Evolutionary conservation across 805 yeast genomes (phyloP).

Genomic region (Ogataea zsoltii): DNA sequence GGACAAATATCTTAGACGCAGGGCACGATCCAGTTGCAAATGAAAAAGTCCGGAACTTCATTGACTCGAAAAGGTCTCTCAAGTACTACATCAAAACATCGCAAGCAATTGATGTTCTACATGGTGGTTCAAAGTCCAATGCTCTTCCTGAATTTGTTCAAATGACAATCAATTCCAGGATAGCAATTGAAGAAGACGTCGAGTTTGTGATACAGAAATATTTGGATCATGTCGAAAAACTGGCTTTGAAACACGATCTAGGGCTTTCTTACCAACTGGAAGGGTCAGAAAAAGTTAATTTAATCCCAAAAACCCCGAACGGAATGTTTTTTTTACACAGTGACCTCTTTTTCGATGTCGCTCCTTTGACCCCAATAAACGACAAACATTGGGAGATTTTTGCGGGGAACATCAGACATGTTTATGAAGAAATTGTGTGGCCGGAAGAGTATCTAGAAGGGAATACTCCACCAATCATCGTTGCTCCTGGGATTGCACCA

Average conservation of each 20-base stretch:
- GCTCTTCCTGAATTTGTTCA: slow-evolving; percentile 67
- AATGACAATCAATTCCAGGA: slow-evolving; percentile 58
- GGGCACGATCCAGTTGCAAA: slow-evolving; percentile 38
- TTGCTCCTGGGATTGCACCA: slow-evolving; percentile 52
- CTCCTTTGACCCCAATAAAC: slow-evolving; percentile 39
- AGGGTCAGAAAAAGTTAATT: slow-evolving; percentile 26
- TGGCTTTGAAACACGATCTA: slow-evolving; percentile 49
- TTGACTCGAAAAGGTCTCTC: slow-evolving; percentile 19
- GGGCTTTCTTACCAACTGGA: slow-evolving; percentile 42
- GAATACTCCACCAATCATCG: slow-evolving; percentile 25
- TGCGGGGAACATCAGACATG: slow-evolving; percentile 56
- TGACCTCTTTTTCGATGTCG: slow-evolving; percentile 34
- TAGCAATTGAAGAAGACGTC: slow-evolving; percentile 55
- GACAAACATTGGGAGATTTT: slow-evolving; percentile 42
- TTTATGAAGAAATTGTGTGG: slow-evolving; percentile 51
- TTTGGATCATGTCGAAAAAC: slow-evolving; percentile 34
- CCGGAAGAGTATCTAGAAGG: slow-evolving; percentile 21
- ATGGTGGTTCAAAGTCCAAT: slow-evolving; percentile 72
- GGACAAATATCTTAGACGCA: slow-evolving; percentile 37
- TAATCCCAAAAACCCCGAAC: slow-evolving; percentile 29
- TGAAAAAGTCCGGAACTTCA: slow-evolving; percentile 34
- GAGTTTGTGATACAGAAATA: slow-evolving; percentile 43
- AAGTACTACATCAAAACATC: slow-evolving; percentile 55
- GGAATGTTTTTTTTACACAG: slow-evolving; percentile 45
- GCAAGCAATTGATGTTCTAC: slow-evolving; percentile 62